These are phyloP conservation scores for Ophiocordyceps unilateralis DNA, from an alignment of 2,329 filamentous ascomycete genomes.

Conservation along the genomic window DNA sequence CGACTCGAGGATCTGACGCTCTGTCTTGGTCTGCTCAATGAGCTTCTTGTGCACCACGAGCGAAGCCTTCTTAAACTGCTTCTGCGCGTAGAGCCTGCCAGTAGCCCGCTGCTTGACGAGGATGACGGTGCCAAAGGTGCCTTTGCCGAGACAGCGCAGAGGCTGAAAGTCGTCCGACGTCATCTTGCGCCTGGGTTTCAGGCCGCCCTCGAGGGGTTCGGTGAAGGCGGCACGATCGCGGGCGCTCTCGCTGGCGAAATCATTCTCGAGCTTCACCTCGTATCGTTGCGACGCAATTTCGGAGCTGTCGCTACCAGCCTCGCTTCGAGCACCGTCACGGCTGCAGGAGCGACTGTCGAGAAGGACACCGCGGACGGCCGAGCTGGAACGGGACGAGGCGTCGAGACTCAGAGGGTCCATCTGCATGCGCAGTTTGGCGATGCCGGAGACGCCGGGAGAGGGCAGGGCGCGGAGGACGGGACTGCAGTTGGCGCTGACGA, in stretches of 20 bases:
- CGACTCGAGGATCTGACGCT: slow-evolving; percentile 84
- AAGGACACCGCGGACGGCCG: slow-evolving; percentile 35
- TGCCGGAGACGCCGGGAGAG: slow-evolving; percentile 48
- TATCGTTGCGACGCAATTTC: slow-evolving; percentile 58
- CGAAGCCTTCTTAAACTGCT: slow-evolving; percentile 96
- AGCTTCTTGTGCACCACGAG: slow-evolving; percentile 90
- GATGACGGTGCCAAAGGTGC: slow-evolving; percentile 86
- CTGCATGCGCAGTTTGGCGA: slow-evolving; percentile 67
- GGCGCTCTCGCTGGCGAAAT: slow-evolving; percentile 60
- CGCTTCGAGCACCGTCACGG: slow-evolving; percentile 36
- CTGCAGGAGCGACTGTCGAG: slow-evolving; percentile 37
- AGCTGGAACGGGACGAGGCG: slow-evolving; percentile 33
- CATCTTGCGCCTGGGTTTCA: slow-evolving; percentile 60
- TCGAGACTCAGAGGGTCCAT: slow-evolving; percentile 62
- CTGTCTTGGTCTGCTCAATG: slow-evolving; percentile 93
- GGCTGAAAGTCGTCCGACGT: slow-evolving; percentile 78
- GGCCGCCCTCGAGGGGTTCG: slow-evolving; percentile 33
- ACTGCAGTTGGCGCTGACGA: slow-evolving; percentile 47
- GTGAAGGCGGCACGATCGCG: slow-evolving; percentile 24
- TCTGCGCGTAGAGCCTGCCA: slow-evolving; percentile 86
- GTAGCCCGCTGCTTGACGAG: slow-evolving; percentile 81
- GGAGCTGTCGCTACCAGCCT: slow-evolving; percentile 40
- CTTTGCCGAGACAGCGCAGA: slow-evolving; percentile 84
- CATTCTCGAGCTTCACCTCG: slow-evolving; percentile 67
- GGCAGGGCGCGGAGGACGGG: slow-evolving; percentile 34